Evolutionary conservation across 2,329 filamentous ascomycete genomes (phyloP).

Genomic region (Neobulgaria alba): DNA sequence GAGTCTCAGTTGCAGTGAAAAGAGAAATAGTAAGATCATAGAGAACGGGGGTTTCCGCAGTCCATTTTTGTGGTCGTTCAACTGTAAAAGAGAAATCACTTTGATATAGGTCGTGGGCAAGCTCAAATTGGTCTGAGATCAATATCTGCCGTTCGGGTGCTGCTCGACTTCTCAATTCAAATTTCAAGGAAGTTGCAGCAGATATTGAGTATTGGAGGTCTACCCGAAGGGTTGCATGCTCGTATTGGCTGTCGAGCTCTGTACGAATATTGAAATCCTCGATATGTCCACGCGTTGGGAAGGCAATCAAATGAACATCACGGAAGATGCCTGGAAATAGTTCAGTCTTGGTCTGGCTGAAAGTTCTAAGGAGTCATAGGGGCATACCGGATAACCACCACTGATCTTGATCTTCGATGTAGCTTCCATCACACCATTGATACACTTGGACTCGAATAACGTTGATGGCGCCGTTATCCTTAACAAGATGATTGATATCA

Average conservation of each 20-base stretch:
- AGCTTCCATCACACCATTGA: constrained; percentile 60
- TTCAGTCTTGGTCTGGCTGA: too few relatives aligned
- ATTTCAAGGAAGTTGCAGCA: constrained; percentile 2
- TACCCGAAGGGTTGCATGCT: constrained; percentile 31
- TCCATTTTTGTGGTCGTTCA: constrained; percentile 54
- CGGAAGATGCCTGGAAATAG: constrained; percentile 47
- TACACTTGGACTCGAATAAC: constrained; percentile 57
- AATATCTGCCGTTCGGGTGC: not conserved
- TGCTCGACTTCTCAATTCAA: constrained; percentile 4
- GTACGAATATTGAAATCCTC: constrained; percentile 51
- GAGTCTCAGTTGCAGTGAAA: constrained; percentile 27
- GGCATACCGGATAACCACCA: constrained; percentile 54
- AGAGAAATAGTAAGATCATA: constrained; percentile 45
- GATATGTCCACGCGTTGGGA: constrained; percentile 42
- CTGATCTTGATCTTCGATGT: constrained; percentile 60
- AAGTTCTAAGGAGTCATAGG: not conserved
- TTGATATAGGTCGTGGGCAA: not conserved
- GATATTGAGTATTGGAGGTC: constrained; percentile 2
- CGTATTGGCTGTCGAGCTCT: constrained; percentile 42
- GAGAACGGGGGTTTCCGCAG: constrained; percentile 55
- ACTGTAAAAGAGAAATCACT: constrained; percentile 27
- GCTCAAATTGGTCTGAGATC: not conserved
- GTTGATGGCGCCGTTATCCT: constrained; percentile 36
- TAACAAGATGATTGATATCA: constrained; percentile 49
- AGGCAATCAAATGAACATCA: constrained; percentile 53